Percentiles rank a stretch among this genome's conserved stretches.
phyloP scores from a whole-genome alignment of 2,329 filamentous ascomycete species.

The Rhexocercosporidium sp. region DNA sequence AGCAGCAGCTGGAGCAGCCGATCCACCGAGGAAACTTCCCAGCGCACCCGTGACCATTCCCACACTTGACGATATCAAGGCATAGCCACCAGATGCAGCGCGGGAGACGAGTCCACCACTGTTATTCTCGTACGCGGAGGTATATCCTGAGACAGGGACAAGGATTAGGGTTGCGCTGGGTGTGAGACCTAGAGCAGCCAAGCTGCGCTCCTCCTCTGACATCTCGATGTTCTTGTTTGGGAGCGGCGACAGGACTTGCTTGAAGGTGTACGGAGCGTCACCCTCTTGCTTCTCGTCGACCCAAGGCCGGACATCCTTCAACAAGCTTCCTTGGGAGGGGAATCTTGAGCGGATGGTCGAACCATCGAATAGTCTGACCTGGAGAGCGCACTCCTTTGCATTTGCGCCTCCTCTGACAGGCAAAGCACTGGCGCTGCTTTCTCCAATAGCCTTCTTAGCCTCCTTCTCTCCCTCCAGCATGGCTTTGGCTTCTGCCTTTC shows the following conservation, averaged over 20 bases:
- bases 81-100: slow-evolving; percentile 45
- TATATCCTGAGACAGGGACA: slow-evolving; percentile 68
- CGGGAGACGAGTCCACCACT: slow-evolving; percentile 41
- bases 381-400: slow-evolving; percentile 61
- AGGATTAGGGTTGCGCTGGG: slow-evolving; percentile 86
- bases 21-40: slow-evolving; percentile 50
- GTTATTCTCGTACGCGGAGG: slow-evolving; percentile 58
- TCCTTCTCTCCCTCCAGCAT: slow-evolving; percentile 34
- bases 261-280: slow-evolving; percentile 77
- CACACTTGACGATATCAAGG: slow-evolving; percentile 48
- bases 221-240: slow-evolving; percentile 77
- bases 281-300: slow-evolving; percentile 69
- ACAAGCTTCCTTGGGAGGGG: slow-evolving; percentile 64
- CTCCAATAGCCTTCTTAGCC: slow-evolving; percentile 20
- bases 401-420: slow-evolving; percentile 16
- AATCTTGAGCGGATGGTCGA: slow-evolving; percentile 78
- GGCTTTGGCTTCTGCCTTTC: slow-evolving; percentile 48
- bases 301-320: slow-evolving; percentile 74
- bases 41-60: slow-evolving; percentile 49
- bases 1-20: slow-evolving; percentile 30
- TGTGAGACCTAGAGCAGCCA: slow-evolving; percentile 73
- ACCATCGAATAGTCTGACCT: slow-evolving; percentile 85
- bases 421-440: slow-evolving; percentile 20
- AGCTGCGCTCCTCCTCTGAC: slow-evolving; percentile 71
- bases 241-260: slow-evolving; percentile 78